These are phyloP conservation scores for Tilletia walkeri DNA, from an alignment of 1,284 basidiomycete species.

Conservation along the genomic window DNA sequence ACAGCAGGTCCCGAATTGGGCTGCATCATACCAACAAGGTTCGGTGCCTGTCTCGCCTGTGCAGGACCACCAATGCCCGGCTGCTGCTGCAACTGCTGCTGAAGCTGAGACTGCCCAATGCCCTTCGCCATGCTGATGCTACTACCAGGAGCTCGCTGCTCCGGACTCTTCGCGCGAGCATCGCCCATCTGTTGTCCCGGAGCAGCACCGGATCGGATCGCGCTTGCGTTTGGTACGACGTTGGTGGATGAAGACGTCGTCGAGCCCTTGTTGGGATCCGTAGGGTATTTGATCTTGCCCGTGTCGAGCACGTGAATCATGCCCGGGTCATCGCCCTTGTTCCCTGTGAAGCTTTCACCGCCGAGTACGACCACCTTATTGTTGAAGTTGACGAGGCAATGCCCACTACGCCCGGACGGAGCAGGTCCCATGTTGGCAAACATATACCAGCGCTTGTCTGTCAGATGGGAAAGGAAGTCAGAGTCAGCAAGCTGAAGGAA, in stretches of 20 bases:
- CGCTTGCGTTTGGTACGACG: neutral
- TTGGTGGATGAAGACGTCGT: conserved; percentile 7
- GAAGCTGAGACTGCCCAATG: conserved; percentile 18
- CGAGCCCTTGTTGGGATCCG: conserved; percentile 37
- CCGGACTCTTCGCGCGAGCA: conserved; percentile 18
- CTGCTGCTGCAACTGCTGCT: conserved; percentile 8
- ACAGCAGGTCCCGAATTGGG: neutral
- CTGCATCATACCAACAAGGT: conserved; percentile 23
- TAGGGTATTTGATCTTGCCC: conserved; percentile 55
- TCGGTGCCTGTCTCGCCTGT: conserved; percentile 6
- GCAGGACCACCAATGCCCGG: neutral
- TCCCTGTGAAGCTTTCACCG: conserved; percentile 76
- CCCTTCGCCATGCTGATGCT: conserved; percentile 21
- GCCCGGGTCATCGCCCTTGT: conserved; percentile 74
- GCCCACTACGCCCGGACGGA: conserved; percentile 84
- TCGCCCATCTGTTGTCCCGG: no score
- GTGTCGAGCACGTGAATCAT: conserved; percentile 69
- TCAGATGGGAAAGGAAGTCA: conserved; percentile 59
- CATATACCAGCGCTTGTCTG: conserved; percentile 83
- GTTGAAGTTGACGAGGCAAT: conserved; percentile 88
- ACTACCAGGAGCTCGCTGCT: conserved; percentile 27
- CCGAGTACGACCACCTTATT: conserved; percentile 87
- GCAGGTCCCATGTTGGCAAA: conserved; percentile 99
- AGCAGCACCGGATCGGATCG: neutral
- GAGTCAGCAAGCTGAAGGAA: neutral